phyloP scores from a whole-genome alignment of 2,329 filamentous ascomycete species.

The Fusarium napiforme region DNA sequence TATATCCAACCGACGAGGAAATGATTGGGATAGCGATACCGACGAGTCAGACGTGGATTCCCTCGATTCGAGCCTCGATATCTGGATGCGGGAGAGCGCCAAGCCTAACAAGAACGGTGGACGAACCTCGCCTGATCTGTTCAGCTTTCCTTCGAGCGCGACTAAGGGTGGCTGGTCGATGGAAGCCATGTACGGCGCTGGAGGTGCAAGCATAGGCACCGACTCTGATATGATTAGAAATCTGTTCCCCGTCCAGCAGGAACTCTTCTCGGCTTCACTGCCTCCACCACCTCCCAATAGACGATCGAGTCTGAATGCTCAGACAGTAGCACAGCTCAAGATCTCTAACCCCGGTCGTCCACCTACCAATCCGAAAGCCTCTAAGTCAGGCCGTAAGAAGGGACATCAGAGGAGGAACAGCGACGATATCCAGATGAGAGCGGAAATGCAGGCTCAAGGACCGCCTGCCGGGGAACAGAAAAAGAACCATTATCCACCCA shows the following conservation, averaged over 20 bases:
- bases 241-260: conserved; percentile 56
- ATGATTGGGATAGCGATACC: conserved; percentile 58
- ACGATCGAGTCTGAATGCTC: conserved; percentile 64
- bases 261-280: conserved; percentile 51
- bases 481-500: conserved; percentile 62
- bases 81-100: conserved; percentile 67
- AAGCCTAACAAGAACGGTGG: conserved; percentile 50
- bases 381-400: conserved; percentile 35
- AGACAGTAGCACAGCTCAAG: conserved; percentile 49
- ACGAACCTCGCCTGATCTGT: conserved; percentile 62
- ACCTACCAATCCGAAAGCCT: conserved; percentile 24
- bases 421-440: conserved; percentile 46
- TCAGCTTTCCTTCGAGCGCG: conserved; percentile 59
- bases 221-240: conserved; percentile 58
- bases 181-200: conserved; percentile 58
- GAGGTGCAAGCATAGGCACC: conserved; percentile 37
- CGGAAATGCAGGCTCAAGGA: conserved; percentile 41
- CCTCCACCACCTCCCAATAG: conserved; percentile 62
- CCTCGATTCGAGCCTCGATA: conserved; percentile 63
- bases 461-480: conserved; percentile 46
- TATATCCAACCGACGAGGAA: conserved; percentile 52
- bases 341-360: conserved; percentile 33
- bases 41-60: conserved; percentile 57
- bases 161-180: conserved; percentile 58
- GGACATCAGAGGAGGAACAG: conserved; percentile 44